Base-by-base conservation (phyloP, 2,329 filamentous ascomycete species). In the Colletotrichum siamense region DNA sequence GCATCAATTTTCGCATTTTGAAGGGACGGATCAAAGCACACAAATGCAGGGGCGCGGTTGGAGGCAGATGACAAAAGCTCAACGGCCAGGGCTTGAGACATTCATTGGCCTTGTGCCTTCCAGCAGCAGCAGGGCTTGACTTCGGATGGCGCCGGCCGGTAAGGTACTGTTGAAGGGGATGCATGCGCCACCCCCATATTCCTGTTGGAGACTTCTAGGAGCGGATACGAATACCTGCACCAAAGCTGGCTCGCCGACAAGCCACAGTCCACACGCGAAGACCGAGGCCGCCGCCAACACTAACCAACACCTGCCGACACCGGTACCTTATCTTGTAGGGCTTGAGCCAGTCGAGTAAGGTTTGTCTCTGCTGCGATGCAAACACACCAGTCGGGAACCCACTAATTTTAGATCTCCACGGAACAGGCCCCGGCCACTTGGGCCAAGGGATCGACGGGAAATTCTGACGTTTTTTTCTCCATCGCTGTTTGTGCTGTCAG, bases 371-470 rank as follows among this genome's bases (percentile, higher is more conserved):
- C 34, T 64, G 63, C 36, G 30, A 49, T 18, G 28, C 24, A 30
- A 66, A 62, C 22, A 34, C n/a, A 44, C 16, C 28, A 28, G 55
- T 22, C 22, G 30, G 30, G 30, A 74, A 52, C 49, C 72, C 72
- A 65, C 66, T 71, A 75, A 71, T 36, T 71, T 71, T 75, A 71
- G 59, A 75, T 65, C 67, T 64, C 67, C 72, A 71, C 44, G 66
- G 44, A 74, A 57, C 24, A 36, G 34, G 34, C 34, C 71, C 65
- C 57, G 30, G 66, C 66, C 39, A n/a, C 13, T 44, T 70, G 57
- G 66, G 59, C 65, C 22, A 36, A 55, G 30, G 52, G 55, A 73
- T 69, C 71, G 55, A 57, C 28, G 49, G 16, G 52, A 55, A 73
- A 65, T 68, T 68, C 63, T 73, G 28, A 26, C 52, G 22, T 26